Conservation (phyloP, 148 eudicot genomes). For the Heliosperma pusillum region DNA sequence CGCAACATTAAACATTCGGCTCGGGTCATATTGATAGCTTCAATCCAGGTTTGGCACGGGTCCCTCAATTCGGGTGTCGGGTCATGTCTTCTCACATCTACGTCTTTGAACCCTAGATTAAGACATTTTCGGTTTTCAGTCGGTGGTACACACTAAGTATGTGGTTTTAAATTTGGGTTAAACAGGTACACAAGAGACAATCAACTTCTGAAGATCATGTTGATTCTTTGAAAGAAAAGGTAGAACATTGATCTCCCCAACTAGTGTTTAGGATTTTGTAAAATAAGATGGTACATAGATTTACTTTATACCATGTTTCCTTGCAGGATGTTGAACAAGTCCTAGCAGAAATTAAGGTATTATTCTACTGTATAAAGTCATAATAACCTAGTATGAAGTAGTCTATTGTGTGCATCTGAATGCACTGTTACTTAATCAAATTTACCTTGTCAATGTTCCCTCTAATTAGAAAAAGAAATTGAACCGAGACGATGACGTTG, state of each 20-base stretch:
- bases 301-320: not conserved
- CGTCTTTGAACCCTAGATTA: no score
- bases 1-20: no score
- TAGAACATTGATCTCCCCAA: not conserved
- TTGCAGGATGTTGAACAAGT: slow-evolving; percentile 32
- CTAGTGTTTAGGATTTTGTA: not conserved
- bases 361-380: no score
- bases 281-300: no score
- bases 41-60: no score
- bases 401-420: not conserved
- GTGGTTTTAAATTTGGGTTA: not conserved
- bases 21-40: no score
- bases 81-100: no score
- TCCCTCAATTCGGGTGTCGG: no score
- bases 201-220: slow-evolving; percentile 21
- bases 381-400: not conserved
- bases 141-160: no score
- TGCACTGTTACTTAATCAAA: not conserved
- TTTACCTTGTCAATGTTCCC: not conserved
- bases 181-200: slow-evolving; percentile 28
- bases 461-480: slow-evolving; percentile 28
- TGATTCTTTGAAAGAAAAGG: slow-evolving; percentile 29
- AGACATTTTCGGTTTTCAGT: not conserved
- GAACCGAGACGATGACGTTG: slow-evolving; percentile 23
- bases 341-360: slow-evolving; percentile 31